Evolutionary conservation across 1,284 basidiomycete species (phyloP).

Genomic region (Fomitopsis betulina): DNA sequence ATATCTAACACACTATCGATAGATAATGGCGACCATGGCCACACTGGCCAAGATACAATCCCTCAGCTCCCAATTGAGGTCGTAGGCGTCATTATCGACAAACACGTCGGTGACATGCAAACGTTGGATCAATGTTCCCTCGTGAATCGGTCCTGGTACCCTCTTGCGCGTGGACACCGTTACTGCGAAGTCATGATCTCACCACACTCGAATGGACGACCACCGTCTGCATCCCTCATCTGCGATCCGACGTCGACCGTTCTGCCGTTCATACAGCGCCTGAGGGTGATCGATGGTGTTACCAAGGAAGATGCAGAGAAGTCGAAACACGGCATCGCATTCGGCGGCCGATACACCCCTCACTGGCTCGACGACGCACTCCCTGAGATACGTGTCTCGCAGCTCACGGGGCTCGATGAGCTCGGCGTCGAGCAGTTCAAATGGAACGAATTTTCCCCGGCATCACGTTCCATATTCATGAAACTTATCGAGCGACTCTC

Average conservation of each 20-base stretch:
- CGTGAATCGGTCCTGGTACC: neutral
- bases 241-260: neutral
- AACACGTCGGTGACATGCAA: no score
- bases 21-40: no score
- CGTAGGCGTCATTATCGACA: no score
- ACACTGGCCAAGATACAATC: no score
- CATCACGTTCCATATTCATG: neutral
- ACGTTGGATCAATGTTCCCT: neutral
- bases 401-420: neutral
- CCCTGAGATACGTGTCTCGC: no score
- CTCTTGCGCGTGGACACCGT: neutral
- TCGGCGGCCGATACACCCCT: no score
- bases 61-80: no score
- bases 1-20: no score
- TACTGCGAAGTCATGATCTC: neutral
- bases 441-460: neutral
- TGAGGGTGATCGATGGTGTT: no score
- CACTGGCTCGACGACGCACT: no score
- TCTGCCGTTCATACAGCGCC: neutral
- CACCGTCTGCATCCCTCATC: neutral
- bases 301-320: neutral
- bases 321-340: neutral
- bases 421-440: neutral
- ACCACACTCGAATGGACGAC: neutral
- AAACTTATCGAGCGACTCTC: neutral